Evolutionary conservation across 306 rosid genomes (phyloP).

Genomic region (Acacia acuminata): DNA sequence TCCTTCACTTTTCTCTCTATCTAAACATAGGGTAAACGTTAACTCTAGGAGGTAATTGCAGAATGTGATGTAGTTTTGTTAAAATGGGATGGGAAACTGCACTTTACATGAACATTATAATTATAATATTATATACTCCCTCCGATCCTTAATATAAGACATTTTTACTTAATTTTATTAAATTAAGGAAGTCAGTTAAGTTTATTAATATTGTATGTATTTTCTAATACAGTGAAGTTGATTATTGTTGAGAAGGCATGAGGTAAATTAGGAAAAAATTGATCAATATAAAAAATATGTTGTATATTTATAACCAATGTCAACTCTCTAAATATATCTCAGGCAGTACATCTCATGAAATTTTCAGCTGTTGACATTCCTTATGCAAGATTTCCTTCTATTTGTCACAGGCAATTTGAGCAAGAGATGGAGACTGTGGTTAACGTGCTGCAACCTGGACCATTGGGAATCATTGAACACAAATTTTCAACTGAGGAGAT

Average conservation of each 20-base stretch:
- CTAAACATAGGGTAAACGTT: too few species aligned
- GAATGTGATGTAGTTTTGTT: background rate
- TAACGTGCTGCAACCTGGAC: slow-evolving; percentile 92
- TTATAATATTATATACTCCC: background rate
- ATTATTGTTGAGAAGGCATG: too few species aligned
- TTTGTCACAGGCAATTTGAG: slow-evolving; percentile 62
- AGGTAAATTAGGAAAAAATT: too few species aligned
- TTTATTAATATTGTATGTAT: too few species aligned
- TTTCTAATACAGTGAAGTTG: too few species aligned
- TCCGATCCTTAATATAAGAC: too few species aligned
- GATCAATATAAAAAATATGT: too few species aligned
- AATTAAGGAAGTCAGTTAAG: too few species aligned
- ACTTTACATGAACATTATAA: background rate
- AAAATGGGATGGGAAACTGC: background rate
- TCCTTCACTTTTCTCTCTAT: too few species aligned
- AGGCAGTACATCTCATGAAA: background rate
- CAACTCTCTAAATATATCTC: too few species aligned
- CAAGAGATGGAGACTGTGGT: slow-evolving; percentile 88
- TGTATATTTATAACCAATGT: too few species aligned
- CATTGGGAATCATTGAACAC: slow-evolving; percentile 84
- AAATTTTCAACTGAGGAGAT: slow-evolving; percentile 82
- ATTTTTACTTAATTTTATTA: too few species aligned
- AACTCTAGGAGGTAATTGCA: background rate
- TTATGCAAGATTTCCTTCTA: slow-evolving; percentile 22
- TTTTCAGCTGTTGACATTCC: background rate